Conservation (phyloP, 768 basidiomycete genomes). For the Suillus spraguei region DNA sequence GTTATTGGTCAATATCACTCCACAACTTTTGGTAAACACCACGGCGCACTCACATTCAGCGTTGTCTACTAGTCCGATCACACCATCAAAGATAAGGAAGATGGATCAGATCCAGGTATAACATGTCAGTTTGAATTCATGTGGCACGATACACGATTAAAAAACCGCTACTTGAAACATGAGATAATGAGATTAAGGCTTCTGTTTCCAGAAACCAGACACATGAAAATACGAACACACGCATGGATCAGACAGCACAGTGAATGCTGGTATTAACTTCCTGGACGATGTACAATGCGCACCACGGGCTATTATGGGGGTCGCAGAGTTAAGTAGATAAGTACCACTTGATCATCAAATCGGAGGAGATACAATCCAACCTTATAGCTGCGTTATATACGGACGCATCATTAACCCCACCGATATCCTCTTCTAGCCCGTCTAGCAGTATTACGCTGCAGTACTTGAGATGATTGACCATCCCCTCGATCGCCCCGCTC, state of each 20-base stretch:
- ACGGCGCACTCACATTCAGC: neutral
- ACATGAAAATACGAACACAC: neutral
- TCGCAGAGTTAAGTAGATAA: neutral
- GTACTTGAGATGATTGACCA: neutral
- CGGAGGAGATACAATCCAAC: conserved; percentile 1
- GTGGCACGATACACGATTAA: neutral
- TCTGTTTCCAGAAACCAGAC: neutral
- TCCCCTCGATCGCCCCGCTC: neutral
- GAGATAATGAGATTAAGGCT: neutral
- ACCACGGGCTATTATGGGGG: neutral
- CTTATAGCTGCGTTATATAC: neutral
- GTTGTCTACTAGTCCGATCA: neutral
- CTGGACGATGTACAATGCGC: neutral
- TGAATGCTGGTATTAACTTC: neutral
- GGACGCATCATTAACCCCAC: neutral
- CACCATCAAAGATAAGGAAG: neutral
- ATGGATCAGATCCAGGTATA: neutral
- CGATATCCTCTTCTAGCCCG: neutral
- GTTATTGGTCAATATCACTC: neutral
- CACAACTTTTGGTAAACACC: neutral
- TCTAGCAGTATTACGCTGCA: neutral
- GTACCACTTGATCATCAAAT: neutral
- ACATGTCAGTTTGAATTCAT: neutral
- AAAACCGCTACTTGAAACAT: neutral
- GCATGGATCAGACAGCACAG: neutral